Percentiles rank a stretch among this genome's conserved stretches.
These are phyloP conservation scores for Elsinoe perseae DNA, from an alignment of 2,329 filamentous ascomycete genomes.

Conservation along the genomic window DNA sequence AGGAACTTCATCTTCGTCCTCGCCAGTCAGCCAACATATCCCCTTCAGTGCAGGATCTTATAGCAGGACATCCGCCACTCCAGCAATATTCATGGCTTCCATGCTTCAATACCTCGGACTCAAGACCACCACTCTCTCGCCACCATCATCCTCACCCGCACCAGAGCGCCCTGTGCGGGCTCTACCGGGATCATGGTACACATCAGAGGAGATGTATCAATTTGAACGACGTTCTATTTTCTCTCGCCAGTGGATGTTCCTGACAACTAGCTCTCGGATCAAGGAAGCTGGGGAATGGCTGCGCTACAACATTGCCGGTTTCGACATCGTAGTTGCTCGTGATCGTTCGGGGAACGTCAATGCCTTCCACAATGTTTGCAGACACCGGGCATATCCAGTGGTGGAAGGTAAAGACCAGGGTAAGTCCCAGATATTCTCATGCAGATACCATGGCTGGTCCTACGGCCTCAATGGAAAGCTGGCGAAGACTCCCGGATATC, in stretches of 20 bases:
- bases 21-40: too few species aligned
- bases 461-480: conserved; percentile 52
- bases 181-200: conserved; percentile 48
- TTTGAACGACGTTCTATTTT: conserved; percentile 52
- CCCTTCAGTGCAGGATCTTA: too few species aligned
- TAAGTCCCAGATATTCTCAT: conserved; percentile 47
- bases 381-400: conserved; percentile 53
- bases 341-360: conserved; percentile 18
- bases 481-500: conserved; percentile 54
- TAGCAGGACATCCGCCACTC: too few species aligned
- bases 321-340: conserved; percentile 21
- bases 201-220: conserved; percentile 47
- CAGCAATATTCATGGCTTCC: not conserved
- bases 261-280: conserved; percentile 47
- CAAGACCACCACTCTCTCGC: conserved; percentile 19
- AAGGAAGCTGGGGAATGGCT: conserved; percentile 25
- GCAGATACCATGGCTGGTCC: conserved; percentile 57
- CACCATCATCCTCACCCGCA: conserved; percentile 21
- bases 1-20: too few species aligned
- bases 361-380: conserved; percentile 13
- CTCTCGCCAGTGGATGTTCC: conserved; percentile 50
- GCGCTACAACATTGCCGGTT: conserved; percentile 22
- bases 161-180: conserved; percentile 34
- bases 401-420: conserved; percentile 44
- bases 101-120: conserved; percentile 33